Conservation (phyloP, 805 yeast species). For the Spathaspora girioi region DNA sequence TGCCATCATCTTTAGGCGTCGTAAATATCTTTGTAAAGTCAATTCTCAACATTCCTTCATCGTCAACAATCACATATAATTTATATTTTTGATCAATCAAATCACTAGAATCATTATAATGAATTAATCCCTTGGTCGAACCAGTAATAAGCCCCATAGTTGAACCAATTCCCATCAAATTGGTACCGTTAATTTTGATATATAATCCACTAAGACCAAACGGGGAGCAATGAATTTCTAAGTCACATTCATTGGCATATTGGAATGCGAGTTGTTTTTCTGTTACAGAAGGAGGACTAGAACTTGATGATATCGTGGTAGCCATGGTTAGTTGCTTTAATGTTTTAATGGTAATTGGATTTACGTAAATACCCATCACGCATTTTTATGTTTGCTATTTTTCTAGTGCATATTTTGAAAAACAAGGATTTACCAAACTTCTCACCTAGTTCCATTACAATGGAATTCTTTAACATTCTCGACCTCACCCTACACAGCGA, state of each 20-base stretch:
- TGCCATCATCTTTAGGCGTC: constrained; percentile 8
- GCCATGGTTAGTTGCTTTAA: neutral
- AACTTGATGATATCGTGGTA: neutral
- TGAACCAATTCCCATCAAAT: constrained; percentile 51
- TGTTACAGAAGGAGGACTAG: neutral
- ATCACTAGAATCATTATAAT: constrained; percentile 47
- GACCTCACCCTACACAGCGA: too few species aligned
- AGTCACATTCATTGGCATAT: constrained; percentile 47
- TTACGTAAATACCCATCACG: too few species aligned
- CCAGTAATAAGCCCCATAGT: constrained; percentile 58
- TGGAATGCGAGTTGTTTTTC: constrained; percentile 26
- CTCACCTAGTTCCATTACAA: too few species aligned
- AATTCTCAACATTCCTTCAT: constrained; percentile 42
- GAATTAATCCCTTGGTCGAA: constrained; percentile 44
- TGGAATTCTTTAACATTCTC: too few species aligned
- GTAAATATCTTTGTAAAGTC: constrained; percentile 49
- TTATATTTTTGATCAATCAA: constrained; percentile 46
- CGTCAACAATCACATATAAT: constrained; percentile 46
- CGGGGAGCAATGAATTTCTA: constrained; percentile 55
- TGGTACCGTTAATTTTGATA: constrained; percentile 44
- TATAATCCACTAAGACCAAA: constrained; percentile 52
- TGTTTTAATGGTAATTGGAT: too few species aligned
- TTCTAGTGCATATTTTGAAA: too few species aligned
- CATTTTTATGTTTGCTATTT: too few species aligned
- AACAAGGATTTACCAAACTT: too few species aligned